Evolutionary conservation across 1,139 yeast species (phyloP), one percentile per base, ranked within the genome.

Genomic region (Blastobotrys indianensis): DNA sequence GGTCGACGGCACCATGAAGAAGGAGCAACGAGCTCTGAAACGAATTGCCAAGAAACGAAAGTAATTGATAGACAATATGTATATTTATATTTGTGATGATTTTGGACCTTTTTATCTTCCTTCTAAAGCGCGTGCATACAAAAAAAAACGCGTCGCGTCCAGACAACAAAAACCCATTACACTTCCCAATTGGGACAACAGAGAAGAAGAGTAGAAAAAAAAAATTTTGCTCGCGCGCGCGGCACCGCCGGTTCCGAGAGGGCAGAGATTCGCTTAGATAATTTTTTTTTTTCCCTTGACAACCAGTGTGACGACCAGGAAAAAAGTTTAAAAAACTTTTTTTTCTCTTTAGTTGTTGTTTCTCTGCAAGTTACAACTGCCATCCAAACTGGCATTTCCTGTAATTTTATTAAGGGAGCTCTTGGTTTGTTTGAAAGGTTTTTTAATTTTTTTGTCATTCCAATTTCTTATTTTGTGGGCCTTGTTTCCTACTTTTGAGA

Each of bases 1-100:
- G 98, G 97, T 92, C 58, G 99, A 92, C 69, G 97, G 97, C 73
- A 85, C 83, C 16, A 74, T 88, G 84, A 92, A 94, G 85, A 92
- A 92, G 67, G 99, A 92, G 69, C 90, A 84, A 72, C 76, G 98
- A 57, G 97, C 97, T 29, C 74, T 90, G 63, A 83, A 79, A 65
- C 82, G 97, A 64, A 85, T 90, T 56, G 85, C 88, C 25, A 92
- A 90, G 75, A 87, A 85, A 72, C 75, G 81, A 46, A 54, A 54
- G 43, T 40, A 44, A 40, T 17, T 25, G 39, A 23, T 17, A 35
- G 9, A 5, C 11, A 3, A 35, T 9, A 17, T 34, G 20, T 20
- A 34, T 36, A 20, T 36, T 15, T 35, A 16, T 16, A 35, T 35
- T 11, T 35, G 17, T 7, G n/a, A n/a, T n/a, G n/a, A n/a, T n/a